These are phyloP conservation scores for Filobasidium floriforme DNA, from an alignment of 768 basidiomycete species.

Conservation along the genomic window DNA sequence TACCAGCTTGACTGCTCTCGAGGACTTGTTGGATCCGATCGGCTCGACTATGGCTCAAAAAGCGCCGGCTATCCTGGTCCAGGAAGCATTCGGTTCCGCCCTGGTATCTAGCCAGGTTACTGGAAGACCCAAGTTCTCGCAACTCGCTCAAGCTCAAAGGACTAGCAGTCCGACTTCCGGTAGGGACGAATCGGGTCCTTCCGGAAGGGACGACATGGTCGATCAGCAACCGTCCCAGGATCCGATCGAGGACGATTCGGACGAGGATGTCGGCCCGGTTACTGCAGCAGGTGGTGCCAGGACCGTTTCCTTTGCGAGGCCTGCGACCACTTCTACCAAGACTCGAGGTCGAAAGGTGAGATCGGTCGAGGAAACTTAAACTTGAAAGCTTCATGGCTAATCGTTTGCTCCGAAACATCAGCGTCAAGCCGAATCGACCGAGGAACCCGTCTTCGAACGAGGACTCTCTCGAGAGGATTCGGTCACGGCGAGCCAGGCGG, in stretches of 20 bases:
- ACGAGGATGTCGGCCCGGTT: neutral
- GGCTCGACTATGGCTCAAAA: neutral
- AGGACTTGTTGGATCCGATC: neutral
- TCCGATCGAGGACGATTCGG: constrained; percentile 5
- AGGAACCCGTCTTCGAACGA: neutral
- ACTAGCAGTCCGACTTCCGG: neutral
- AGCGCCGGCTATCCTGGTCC: neutral
- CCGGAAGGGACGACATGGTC: neutral
- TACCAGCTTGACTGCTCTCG: too few relatives aligned
- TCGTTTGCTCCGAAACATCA: neutral
- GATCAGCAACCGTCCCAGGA: constrained; percentile 2
- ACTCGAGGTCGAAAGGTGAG: constrained; percentile 1
- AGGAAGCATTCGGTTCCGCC: too few relatives aligned
- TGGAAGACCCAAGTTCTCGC: neutral
- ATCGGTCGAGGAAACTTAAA: neutral
- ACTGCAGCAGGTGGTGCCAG: neutral
- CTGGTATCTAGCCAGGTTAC: neutral
- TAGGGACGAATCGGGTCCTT: neutral
- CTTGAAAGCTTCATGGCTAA: neutral
- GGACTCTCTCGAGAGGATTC: neutral
- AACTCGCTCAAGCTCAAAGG: neutral
- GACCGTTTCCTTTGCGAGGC: neutral
- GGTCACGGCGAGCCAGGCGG: neutral
- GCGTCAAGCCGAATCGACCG: neutral
- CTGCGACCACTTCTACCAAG: neutral